These are phyloP conservation scores for Pseudotulostoma volvatum DNA, from an alignment of 495 filamentous ascomycete species.

Conservation along the genomic window DNA sequence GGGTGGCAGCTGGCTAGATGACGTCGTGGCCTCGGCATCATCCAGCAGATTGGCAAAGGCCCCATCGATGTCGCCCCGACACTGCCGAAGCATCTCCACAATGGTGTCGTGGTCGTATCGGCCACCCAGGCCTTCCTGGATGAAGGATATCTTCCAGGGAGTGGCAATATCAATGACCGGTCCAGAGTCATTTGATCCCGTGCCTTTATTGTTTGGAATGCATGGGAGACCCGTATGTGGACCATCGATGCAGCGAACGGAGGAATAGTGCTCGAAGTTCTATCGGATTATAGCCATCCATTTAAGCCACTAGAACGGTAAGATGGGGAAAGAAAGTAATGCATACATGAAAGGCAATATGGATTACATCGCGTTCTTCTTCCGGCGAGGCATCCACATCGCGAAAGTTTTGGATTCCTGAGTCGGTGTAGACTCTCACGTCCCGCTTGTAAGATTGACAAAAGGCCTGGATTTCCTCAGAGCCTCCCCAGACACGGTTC, in stretches of 20 bases:
- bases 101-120: conserved; percentile 37
- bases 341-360: conserved; percentile 63
- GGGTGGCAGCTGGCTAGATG: conserved; percentile 6
- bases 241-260: conserved; percentile 45
- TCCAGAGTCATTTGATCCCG: conserved; percentile 13
- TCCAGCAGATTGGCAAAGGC: conserved; percentile 44
- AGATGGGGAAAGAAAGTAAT: conserved; percentile 1
- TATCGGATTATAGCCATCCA: conserved; percentile 8
- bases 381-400: conserved; percentile 30
- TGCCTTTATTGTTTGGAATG: conserved; percentile 17
- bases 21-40: conserved; percentile 24
- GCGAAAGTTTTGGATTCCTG: conserved; percentile 27
- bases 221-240: conserved; percentile 40
- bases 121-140: conserved; percentile 40
- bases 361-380: conserved; percentile 27
- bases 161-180: conserved; percentile 28
- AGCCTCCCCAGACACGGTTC: conserved; percentile 52
- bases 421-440: conserved; percentile 46
- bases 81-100: conserved; percentile 39
- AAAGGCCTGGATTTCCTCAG: conserved; percentile 57
- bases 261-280: conserved; percentile 62
- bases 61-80: conserved; percentile 41
- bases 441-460: conserved; percentile 42
- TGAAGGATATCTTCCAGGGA: conserved; percentile 47
- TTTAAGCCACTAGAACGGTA: conserved; percentile 1